phyloP scores from a whole-genome alignment of 805 yeast species.

The Candida ficus region DNA sequence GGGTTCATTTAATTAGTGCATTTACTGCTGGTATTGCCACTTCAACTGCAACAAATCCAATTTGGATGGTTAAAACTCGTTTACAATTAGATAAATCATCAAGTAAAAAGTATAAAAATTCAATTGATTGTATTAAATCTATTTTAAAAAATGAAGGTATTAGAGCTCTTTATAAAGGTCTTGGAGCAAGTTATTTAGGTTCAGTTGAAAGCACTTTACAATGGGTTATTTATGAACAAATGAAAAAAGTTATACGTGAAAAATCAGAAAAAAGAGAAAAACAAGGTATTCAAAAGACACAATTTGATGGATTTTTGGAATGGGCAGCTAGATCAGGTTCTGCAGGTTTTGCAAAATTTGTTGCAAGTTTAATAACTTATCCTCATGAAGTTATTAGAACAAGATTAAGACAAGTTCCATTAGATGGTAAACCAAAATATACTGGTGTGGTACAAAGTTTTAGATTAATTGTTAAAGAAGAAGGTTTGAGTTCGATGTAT shows the following conservation, averaged over 20 bases:
- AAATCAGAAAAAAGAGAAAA: constrained; percentile 39
- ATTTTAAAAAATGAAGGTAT: constrained; percentile 76
- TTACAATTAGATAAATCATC: constrained; percentile 80
- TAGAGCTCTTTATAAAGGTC: constrained; percentile 78
- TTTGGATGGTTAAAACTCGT: constrained; percentile 94
- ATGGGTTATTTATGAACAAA: constrained; percentile 95
- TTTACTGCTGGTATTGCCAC: constrained; percentile 91
- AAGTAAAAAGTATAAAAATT: constrained; percentile 67
- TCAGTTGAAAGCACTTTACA: constrained; percentile 90
- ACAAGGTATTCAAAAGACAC: constrained; percentile 30
- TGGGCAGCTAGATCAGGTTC: constrained; percentile 98
- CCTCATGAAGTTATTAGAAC: constrained; percentile 98
- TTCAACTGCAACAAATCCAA: constrained; percentile 95
- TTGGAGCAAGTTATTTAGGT: constrained; percentile 91
- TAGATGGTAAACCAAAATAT: constrained; percentile 71
- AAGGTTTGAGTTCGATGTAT: constrained; percentile 89
- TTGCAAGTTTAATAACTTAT: constrained; percentile 88
- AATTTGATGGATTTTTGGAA: constrained; percentile 64
- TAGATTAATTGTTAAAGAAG: constrained; percentile 79
- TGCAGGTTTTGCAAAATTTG: constrained; percentile 93
- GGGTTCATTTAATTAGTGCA: constrained; percentile 84
- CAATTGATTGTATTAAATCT: constrained; percentile 75
- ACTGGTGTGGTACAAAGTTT: constrained; percentile 88
- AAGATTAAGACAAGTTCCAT: constrained; percentile 91
- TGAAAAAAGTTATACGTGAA: constrained; percentile 64